Percentiles rank a stretch among this genome's conserved stretches.
These are phyloP conservation scores for Alternaria panax DNA, from an alignment of 2,329 filamentous ascomycete genomes.

Conservation along the genomic window DNA sequence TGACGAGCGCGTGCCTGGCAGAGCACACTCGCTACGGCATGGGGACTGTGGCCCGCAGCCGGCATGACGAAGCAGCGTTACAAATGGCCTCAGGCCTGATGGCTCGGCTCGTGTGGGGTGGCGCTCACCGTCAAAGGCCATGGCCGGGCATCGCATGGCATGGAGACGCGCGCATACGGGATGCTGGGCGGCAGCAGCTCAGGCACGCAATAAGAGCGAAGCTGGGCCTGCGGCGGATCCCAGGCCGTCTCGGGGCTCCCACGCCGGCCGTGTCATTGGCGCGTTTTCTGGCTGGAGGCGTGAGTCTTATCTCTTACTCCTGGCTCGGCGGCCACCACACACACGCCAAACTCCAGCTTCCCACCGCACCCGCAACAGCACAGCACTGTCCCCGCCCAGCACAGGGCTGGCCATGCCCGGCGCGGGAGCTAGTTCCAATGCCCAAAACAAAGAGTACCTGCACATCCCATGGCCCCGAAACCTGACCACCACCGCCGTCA, in stretches of 20 bases:
- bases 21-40: neutral
- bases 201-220: constrained; percentile 25
- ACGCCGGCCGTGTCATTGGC: constrained; percentile 27
- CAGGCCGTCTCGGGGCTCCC: constrained; percentile 16
- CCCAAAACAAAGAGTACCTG: constrained; percentile 46
- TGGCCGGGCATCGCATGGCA: neutral
- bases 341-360: constrained; percentile 26
- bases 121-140: constrained; percentile 1
- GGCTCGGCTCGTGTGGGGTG: constrained; percentile 28
- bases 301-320: constrained; percentile 40
- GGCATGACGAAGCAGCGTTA: constrained; percentile 28
- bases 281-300: constrained; percentile 16
- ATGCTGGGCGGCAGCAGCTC: constrained; percentile 12
- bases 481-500: constrained; percentile 5
- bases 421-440: constrained; percentile 44
- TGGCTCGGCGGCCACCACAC: constrained; percentile 26
- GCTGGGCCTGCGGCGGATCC: constrained; percentile 16
- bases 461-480: constrained; percentile 35
- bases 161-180: neutral
- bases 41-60: neutral
- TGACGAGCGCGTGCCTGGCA: neutral
- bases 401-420: constrained; percentile 40
- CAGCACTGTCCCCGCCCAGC: constrained; percentile 24
- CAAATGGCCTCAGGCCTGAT: constrained; percentile 22
- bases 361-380: constrained; percentile 22